A percentile compares a stretch with the other conserved stretches of the same genome.
phyloP scores from a whole-genome alignment of 192 early-diverging fungal species.

The Entomortierella lignicola region DNA sequence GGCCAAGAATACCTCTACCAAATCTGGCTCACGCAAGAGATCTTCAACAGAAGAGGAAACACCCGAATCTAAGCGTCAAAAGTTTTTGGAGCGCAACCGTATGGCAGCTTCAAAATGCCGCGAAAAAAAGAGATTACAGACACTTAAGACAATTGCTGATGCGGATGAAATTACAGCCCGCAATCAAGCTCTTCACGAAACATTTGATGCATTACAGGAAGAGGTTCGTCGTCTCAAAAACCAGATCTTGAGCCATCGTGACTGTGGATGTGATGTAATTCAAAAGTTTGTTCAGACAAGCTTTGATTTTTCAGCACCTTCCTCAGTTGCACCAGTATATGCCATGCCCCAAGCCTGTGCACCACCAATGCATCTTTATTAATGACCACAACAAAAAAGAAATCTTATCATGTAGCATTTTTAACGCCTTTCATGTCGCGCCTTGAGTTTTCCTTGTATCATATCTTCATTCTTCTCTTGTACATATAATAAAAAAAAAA shows the following conservation, averaged over 20 bases:
- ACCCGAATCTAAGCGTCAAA: conserved; percentile 46
- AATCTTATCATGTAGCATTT: no score
- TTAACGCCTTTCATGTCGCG: not conserved
- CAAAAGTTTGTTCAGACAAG: conserved; percentile 41
- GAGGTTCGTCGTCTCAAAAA: conserved; percentile 43
- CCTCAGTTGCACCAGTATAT: not conserved
- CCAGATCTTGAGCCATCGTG: conserved; percentile 41
- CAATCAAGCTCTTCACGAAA: conserved; percentile 43
- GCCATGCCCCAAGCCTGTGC: not conserved
- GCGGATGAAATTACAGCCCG: conserved; percentile 39
- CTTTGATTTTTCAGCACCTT: conserved; percentile 6
- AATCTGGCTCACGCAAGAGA: conserved; percentile 22
- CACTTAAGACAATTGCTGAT: conserved; percentile 39
- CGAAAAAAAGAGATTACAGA: conserved; percentile 50
- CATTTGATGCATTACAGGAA: conserved; percentile 26
- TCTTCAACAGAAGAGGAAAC: conserved; percentile 11
- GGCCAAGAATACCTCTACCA: conserved; percentile 1
- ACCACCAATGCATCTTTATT: conserved; percentile 2
- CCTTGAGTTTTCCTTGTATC: not conserved
- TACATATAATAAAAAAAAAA: not conserved
- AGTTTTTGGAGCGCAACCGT: conserved; percentile 55
- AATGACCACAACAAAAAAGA: not conserved
- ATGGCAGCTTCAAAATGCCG: conserved; percentile 50
- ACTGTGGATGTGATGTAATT: conserved; percentile 46
- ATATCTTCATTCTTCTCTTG: not conserved